phyloP scores from a whole-genome alignment of 164 flowering plant species.

The Vitis cinerea region DNA sequence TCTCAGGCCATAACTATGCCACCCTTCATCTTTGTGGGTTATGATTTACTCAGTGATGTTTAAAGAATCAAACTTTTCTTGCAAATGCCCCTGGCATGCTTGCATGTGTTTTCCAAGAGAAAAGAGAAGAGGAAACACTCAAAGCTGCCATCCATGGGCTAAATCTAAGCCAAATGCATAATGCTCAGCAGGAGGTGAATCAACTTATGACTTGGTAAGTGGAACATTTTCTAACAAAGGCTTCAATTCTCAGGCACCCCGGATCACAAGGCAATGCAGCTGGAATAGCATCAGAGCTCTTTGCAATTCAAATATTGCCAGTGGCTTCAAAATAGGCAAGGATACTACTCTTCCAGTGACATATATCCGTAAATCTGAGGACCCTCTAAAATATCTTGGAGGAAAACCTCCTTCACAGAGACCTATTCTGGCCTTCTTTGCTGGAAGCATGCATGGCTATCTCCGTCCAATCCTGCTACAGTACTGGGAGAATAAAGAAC shows the following conservation, averaged over 20 bases:
- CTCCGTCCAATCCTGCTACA: slow-evolving; percentile 36
- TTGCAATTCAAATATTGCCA: slow-evolving; percentile 40
- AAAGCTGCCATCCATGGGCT: background rate
- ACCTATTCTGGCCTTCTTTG: slow-evolving; percentile 39
- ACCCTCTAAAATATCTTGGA: slow-evolving; percentile 29
- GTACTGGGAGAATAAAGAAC: slow-evolving; percentile 38
- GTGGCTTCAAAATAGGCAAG: slow-evolving; percentile 37
- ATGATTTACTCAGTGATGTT: background rate
- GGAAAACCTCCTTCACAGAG: slow-evolving; percentile 39
- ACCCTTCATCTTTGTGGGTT: background rate
- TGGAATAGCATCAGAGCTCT: slow-evolving; percentile 35
- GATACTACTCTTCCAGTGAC: slow-evolving; percentile 42
- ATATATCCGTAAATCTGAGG: slow-evolving; percentile 23
- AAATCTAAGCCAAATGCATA: slow-evolving; percentile 2
- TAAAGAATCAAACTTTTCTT: background rate
- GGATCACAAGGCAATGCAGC: slow-evolving; percentile 23
- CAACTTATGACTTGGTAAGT: background rate
- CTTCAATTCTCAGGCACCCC: slow-evolving; percentile 28
- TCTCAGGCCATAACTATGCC: background rate
- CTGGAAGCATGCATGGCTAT: slow-evolving; percentile 44
- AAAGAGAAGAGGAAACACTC: background rate
- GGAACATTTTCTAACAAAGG: background rate
- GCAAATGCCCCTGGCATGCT: background rate
- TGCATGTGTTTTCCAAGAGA: background rate
- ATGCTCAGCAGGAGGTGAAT: too few relatives aligned